Conservation (phyloP, 2,329 filamentous ascomycete genomes). For the Magnaporthiopsis poae region DNA sequence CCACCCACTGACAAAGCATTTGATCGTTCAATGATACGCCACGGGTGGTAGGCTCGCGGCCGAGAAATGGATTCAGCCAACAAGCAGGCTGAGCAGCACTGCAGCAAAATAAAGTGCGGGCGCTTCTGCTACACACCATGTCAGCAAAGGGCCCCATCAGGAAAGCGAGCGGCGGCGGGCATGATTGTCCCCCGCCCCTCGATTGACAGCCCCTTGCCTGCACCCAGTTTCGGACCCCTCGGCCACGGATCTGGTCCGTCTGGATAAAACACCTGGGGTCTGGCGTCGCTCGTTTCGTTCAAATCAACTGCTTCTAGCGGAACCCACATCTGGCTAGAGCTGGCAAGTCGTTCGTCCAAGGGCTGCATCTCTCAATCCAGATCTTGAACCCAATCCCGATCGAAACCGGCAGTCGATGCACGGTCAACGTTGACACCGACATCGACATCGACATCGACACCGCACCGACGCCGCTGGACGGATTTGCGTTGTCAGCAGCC, state of each 20-base stretch:
- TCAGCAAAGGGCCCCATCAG: not conserved
- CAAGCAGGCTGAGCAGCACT: not conserved
- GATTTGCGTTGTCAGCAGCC: not conserved
- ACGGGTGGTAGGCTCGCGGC: too few relatives aligned
- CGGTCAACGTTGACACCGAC: not conserved
- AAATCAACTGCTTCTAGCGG: not conserved
- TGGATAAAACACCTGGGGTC: not conserved
- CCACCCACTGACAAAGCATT: too few relatives aligned
- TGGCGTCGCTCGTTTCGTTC: not conserved
- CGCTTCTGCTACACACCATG: constrained; percentile 1
- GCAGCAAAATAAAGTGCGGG: not conserved
- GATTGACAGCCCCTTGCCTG: not conserved
- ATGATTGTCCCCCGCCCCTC: not conserved
- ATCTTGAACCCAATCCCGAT: not conserved
- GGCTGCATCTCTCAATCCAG: not conserved
- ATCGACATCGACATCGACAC: not conserved
- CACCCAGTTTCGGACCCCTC: not conserved
- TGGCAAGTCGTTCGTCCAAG: not conserved
- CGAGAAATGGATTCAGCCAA: not conserved
- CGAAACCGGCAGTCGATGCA: too few relatives aligned
- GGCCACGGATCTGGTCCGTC: not conserved
- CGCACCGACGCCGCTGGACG: not conserved
- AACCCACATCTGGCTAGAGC: too few relatives aligned
- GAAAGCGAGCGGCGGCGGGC: not conserved
- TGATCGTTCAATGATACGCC: too few relatives aligned